Percentiles rank a stretch among this genome's conserved stretches.
phyloP scores from a whole-genome alignment of 345 rosid genomes.

The Adansonia digitata region DNA sequence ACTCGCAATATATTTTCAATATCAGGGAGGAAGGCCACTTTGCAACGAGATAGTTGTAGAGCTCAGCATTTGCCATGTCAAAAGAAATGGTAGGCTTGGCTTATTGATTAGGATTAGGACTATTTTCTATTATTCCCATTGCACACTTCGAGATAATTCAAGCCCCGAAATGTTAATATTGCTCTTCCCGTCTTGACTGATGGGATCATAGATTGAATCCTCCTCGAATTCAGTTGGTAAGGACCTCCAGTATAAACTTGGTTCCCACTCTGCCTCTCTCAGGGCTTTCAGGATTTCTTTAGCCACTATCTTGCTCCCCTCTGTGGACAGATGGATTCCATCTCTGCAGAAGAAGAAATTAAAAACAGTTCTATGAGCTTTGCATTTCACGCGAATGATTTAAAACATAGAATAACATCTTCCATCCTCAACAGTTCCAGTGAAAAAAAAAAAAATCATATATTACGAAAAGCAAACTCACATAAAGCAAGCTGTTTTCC shows the following conservation, averaged over 20 bases:
- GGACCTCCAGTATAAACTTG: constrained; percentile 53
- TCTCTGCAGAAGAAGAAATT: constrained; percentile 43
- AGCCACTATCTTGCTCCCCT: constrained; percentile 60
- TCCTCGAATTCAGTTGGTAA: constrained; percentile 52
- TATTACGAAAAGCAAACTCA: constrained; percentile 41
- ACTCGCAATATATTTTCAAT: background rate
- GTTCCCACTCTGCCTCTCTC: constrained; percentile 69
- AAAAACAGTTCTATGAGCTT: no score
- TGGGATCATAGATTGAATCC: constrained; percentile 26
- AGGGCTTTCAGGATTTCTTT: constrained; percentile 54
- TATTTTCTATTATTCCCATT: constrained; percentile 24
- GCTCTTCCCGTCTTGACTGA: constrained; percentile 7
- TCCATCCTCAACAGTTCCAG: no score
- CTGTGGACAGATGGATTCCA: constrained; percentile 62
- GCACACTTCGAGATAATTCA: background rate
- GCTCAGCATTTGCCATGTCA: background rate
- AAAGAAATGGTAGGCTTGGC: no score
- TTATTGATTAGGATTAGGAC: no score
- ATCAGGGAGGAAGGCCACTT: background rate
- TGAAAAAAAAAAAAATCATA: no score
- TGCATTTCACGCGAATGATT: no score
- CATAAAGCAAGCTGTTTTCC: constrained; percentile 72
- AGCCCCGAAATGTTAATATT: constrained; percentile 10
- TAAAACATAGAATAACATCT: no score
- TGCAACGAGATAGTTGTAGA: background rate